Percentiles rank a stretch among this genome's conserved stretches.
phyloP scores from a whole-genome alignment of 2,329 filamentous ascomycete genomes.

The Nigrograna mackinnonii region DNA sequence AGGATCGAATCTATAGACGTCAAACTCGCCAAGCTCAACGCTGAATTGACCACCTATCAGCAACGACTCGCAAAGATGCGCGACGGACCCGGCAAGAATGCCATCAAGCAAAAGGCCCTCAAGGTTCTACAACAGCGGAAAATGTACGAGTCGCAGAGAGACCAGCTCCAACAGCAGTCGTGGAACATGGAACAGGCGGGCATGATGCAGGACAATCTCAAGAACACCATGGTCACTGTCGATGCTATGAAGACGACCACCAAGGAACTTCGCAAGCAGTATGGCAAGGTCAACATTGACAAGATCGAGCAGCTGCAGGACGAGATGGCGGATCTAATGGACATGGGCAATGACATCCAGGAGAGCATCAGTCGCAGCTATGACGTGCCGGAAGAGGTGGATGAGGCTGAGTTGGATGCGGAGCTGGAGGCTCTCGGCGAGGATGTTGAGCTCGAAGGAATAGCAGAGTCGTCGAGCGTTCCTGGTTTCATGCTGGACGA shows the following conservation, averaged over 20 bases:
- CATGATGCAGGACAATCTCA: slow-evolving; percentile 98
- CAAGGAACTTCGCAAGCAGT: slow-evolving; percentile 89
- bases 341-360: slow-evolving; percentile 97
- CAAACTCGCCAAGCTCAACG: slow-evolving; percentile 89
- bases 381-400: slow-evolving; percentile 94
- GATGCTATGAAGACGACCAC: slow-evolving; percentile 97
- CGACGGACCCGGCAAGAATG: slow-evolving; percentile 89
- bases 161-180: slow-evolving; percentile 89
- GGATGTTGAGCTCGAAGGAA: slow-evolving; percentile 84
- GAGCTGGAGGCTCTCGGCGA: slow-evolving; percentile 93
- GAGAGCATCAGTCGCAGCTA: slow-evolving; percentile 90
- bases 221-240: slow-evolving; percentile 97
- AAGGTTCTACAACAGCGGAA: slow-evolving; percentile 93
- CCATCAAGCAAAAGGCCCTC: slow-evolving; percentile 90
- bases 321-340: slow-evolving; percentile 98
- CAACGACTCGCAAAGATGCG: slow-evolving; percentile 88
- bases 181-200: slow-evolving; percentile 99
- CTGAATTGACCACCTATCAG: slow-evolving; percentile 87
- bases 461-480: slow-evolving; percentile 63
- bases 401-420: slow-evolving; percentile 94
- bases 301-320: slow-evolving; percentile 98
- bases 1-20: slow-evolving; percentile 88
- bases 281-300: slow-evolving; percentile 95
- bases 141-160: slow-evolving; percentile 90
- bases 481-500: slow-evolving; percentile 92